Base-by-base conservation (phyloP, 2,329 filamentous ascomycete species). In the Pyricularia sp. region DNA sequence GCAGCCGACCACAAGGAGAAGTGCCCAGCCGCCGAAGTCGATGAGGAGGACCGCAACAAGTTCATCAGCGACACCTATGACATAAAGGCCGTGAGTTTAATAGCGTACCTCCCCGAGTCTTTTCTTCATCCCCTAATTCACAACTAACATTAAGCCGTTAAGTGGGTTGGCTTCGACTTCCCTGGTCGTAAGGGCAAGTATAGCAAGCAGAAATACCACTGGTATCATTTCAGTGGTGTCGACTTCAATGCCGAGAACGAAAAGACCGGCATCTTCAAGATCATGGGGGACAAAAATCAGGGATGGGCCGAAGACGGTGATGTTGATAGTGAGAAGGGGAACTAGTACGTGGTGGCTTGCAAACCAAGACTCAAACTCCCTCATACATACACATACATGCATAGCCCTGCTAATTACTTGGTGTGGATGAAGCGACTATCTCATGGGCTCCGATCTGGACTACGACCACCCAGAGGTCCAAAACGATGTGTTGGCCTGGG, bases 361-460 rank as follows among this genome's bases (percentile, higher is more conserved):
- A 82, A 12, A 11, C 30, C 33, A 42, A 42, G 4, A 2, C 14
- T 14, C 33, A 14, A 42, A 42, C 31, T 3, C 31, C 31, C 14
- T 30, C 42, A 31, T 30, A 12, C 31, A 59, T 11, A 30, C 9
- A 88, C 90, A 84, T 90, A n/a, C n/a, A n/a, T n/a, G 64, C 86
- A 89, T 73, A 7, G 25, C 25, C 4, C n/a, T 50, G 23, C 65
- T 66, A 28, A 66, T 25, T 30, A 58, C 4, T 28, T 3, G 9
- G 2, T 20, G 33, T 4, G 4, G 20, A 26, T 20, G 11, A 81
- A 90, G 75, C 61, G 87, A 89, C 76, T 92, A 88, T 74, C 82
- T 92, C 20, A 91, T 92, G 88, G 92, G 91, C 72, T 86, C 88
- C 6, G 87, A 92, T 75, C 76, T 92, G 58, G 89, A 92, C 76